phyloP scores from a whole-genome alignment of 1,284 basidiomycete species.

The Cryptococcus sp. region DNA sequence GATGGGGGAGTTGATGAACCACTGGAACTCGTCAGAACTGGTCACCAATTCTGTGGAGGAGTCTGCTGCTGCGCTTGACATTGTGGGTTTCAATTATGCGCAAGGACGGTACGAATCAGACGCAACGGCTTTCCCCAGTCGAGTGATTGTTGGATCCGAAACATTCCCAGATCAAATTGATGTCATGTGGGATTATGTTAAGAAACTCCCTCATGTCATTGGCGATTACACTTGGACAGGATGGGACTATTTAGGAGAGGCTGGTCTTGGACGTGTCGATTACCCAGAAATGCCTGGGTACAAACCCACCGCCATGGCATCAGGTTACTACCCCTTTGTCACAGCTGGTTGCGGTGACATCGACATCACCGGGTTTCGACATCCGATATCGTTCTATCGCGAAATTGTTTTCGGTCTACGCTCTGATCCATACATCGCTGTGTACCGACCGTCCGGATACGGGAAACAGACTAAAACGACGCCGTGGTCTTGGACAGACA shows the following conservation, averaged over 20 bases:
- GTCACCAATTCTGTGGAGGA: neutral
- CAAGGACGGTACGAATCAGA: neutral
- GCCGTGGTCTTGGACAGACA: no score
- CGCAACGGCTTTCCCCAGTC: neutral
- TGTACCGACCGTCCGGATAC: no score
- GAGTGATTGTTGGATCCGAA: neutral
- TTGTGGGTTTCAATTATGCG: neutral
- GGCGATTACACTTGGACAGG: neutral
- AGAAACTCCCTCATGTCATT: neutral
- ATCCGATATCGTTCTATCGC: no score
- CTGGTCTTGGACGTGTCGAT: neutral
- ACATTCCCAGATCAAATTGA: neutral
- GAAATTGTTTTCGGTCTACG: no score
- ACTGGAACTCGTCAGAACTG: no score
- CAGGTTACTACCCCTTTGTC: no score
- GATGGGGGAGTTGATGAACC: no score
- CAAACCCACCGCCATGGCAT: no score
- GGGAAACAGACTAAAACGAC: no score
- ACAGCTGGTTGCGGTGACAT: no score
- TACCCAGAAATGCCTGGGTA: neutral
- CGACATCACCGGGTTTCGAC: no score
- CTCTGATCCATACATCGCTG: no score
- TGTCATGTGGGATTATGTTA: neutral
- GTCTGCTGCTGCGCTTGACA: neutral
- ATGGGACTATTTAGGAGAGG: neutral